phyloP scores from a whole-genome alignment of 2,329 filamentous ascomycete genomes.

The Corniculantispora saksenae region DNA sequence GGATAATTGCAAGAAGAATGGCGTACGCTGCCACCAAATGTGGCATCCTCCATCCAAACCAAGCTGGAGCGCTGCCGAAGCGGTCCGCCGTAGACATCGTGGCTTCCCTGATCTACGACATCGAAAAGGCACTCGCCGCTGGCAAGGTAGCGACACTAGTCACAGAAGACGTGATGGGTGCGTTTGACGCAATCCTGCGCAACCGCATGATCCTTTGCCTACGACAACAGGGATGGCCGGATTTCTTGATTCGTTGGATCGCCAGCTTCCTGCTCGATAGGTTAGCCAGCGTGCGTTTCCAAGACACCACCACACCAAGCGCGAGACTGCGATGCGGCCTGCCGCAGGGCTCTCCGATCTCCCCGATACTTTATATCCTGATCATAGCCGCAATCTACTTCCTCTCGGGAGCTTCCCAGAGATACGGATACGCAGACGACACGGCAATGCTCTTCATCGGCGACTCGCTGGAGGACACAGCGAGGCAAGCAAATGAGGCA shows the following conservation, averaged over 20 bases:
- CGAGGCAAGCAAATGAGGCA: too few species aligned
- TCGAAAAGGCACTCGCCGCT: constrained; percentile 22
- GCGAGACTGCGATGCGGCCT: constrained; percentile 4
- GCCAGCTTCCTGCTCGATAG: too few species aligned
- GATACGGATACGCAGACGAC: constrained; percentile 16
- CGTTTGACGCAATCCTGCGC: too few species aligned
- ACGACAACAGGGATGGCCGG: too few species aligned
- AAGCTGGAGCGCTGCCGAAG: constrained; percentile 27
- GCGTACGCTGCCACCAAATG: constrained; percentile 24
- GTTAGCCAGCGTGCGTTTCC: too few species aligned
- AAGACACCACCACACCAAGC: too few species aligned
- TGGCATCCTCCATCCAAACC: constrained; percentile 24
- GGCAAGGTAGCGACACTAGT: constrained; percentile 14
- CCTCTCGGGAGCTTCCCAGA: neutral
- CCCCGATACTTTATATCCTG: constrained; percentile 14
- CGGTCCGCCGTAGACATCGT: constrained; percentile 24
- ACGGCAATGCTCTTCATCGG: constrained; percentile 4
- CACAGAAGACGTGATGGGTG: constrained; percentile 16
- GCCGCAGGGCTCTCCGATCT: constrained; percentile 17
- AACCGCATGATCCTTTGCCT: too few species aligned
- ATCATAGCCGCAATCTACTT: neutral
- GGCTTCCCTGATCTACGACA: constrained; percentile 23
- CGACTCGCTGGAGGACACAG: neutral
- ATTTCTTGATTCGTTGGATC: too few species aligned
- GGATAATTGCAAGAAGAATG: constrained; percentile 26